phyloP scores from a whole-genome alignment of 2,329 filamentous ascomycete species.

The Aspergillus thermomutatus region DNA sequence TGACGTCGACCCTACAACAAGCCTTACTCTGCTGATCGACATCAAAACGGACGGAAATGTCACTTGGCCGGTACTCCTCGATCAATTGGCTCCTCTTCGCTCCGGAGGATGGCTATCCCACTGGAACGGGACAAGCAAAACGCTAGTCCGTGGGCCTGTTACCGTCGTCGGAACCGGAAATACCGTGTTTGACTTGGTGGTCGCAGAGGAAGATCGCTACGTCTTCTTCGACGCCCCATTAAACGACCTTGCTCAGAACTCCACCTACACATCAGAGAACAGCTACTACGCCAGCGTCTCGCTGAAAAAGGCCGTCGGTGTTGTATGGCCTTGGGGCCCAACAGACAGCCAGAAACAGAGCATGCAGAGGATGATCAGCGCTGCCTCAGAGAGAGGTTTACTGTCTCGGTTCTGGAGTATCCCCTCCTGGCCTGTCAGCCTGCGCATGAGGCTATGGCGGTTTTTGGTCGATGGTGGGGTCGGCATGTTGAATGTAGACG shows the following conservation, averaged over 20 bases:
- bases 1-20: not conserved
- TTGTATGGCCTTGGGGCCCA: not conserved
- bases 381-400: not conserved
- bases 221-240: not conserved
- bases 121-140: not conserved
- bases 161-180: not conserved
- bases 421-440: conserved; percentile 1
- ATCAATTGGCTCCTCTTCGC: not conserved
- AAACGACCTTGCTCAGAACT: not conserved
- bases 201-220: not conserved
- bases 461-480: conserved; percentile 3
- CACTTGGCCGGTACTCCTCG: not conserved
- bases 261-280: not conserved
- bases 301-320: not conserved
- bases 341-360: not conserved
- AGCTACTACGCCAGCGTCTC: not conserved
- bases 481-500: conserved; percentile 2
- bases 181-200: not conserved
- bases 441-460: conserved; percentile 2
- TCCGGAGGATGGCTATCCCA: not conserved
- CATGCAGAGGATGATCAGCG: not conserved
- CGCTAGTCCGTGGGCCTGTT: not conserved
- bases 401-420: not conserved
- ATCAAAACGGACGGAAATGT: not conserved
- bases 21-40: not conserved